These are phyloP conservation scores for Aspergillus tanneri DNA, from an alignment of 2,329 filamentous ascomycete genomes.

Conservation along the genomic window DNA sequence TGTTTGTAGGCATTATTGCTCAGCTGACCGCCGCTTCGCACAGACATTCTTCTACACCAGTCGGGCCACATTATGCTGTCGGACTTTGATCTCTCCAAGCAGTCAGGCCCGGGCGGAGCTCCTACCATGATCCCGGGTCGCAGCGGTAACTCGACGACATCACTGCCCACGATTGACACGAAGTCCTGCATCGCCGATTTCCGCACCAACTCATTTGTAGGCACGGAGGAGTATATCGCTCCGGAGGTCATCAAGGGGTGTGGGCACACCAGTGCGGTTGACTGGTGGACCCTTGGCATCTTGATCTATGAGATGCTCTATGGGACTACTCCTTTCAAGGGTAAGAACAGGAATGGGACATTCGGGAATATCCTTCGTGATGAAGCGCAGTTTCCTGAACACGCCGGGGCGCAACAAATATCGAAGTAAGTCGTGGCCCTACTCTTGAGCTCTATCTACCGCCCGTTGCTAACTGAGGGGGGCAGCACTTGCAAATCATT, in stretches of 20 bases:
- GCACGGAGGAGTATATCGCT: constrained; percentile 97
- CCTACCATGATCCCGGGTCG: constrained; percentile 96
- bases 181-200: constrained; percentile 98
- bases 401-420: constrained; percentile 76
- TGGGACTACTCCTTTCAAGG: constrained; percentile 97
- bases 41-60: constrained; percentile 95
- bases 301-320: constrained; percentile 99
- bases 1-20: constrained; percentile 1
- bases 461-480: constrained; percentile 6
- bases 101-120: constrained; percentile 91
- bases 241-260: constrained; percentile 98
- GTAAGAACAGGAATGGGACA: constrained; percentile 96
- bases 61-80: constrained; percentile 99
- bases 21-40: constrained; percentile 40
- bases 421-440: constrained; percentile 71
- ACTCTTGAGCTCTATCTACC: neutral
- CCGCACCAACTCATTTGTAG: constrained; percentile 96
- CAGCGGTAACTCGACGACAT: constrained; percentile 80
- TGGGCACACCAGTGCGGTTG: constrained; percentile 95
- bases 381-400: constrained; percentile 93
- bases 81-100: constrained; percentile 97
- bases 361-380: constrained; percentile 97
- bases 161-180: constrained; percentile 94
- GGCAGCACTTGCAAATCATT: constrained; percentile 91
- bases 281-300: constrained; percentile 99